Conservation (phyloP, 179 eudicot species). For the Sideroxylon spinosum region DNA sequence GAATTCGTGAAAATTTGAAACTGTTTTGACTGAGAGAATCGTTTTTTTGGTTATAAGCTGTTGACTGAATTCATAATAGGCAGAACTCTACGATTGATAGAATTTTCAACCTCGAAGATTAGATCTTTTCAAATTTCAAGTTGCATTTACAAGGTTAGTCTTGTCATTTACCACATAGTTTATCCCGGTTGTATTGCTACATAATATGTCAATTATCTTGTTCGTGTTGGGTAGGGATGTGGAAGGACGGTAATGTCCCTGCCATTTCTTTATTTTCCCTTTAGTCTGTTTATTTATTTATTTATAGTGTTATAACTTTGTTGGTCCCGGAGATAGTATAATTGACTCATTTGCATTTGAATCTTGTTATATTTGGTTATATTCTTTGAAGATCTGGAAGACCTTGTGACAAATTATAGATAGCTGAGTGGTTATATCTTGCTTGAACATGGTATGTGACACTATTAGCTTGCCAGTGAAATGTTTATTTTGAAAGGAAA, state of each 20-base stretch:
- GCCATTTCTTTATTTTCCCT: background rate
- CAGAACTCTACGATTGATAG: background rate
- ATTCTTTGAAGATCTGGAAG: background rate
- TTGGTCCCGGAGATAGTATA: background rate
- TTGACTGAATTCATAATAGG: background rate
- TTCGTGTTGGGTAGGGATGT: conserved; percentile 19
- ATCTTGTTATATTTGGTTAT: background rate
- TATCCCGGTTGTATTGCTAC: conserved; percentile 19
- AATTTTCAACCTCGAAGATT: background rate
- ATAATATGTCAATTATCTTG: conserved; percentile 26
- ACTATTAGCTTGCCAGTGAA: no score
- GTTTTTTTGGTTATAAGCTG: background rate
- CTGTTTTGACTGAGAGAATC: background rate
- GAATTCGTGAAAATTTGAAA: background rate
- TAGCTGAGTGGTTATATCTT: background rate
- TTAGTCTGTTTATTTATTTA: background rate
- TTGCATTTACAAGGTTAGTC: conserved; percentile 24
- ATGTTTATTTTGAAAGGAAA: no score
- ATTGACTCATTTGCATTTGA: background rate
- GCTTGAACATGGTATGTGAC: background rate
- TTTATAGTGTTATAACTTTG: background rate
- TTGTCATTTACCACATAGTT: conserved; percentile 21
- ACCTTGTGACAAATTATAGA: background rate
- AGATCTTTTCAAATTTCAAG: background rate
- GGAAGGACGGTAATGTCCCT: conserved; percentile 30